A percentile compares a stretch with the other conserved stretches of the same genome.
These are phyloP conservation scores for Komagataella populi DNA, from an alignment of 805 yeast species.

Conservation along the genomic window DNA sequence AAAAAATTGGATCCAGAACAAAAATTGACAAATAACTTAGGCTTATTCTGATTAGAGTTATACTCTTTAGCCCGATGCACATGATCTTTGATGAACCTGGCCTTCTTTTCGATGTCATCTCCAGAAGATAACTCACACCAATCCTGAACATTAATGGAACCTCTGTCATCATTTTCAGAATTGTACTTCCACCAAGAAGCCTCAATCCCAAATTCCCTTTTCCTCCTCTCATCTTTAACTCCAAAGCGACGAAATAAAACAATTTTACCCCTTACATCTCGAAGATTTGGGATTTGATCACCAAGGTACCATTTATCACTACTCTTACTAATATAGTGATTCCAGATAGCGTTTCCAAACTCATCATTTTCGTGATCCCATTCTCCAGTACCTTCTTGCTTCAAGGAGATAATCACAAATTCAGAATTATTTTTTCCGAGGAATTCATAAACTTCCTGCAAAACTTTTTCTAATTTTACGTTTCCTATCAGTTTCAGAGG, in stretches of 20 bases:
- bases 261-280: constrained; percentile 55
- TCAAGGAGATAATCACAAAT: constrained; percentile 51
- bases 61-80: constrained; percentile 38
- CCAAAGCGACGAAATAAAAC: constrained; percentile 61
- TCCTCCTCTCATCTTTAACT: constrained; percentile 26
- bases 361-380: constrained; percentile 47
- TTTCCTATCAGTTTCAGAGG: constrained; percentile 55
- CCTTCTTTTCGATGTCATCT: constrained; percentile 42
- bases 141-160: constrained; percentile 54
- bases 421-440: constrained; percentile 40
- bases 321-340: constrained; percentile 33
- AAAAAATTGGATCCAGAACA: constrained; percentile 65
- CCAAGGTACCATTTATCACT: constrained; percentile 49
- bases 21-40: constrained; percentile 56
- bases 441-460: constrained; percentile 47
- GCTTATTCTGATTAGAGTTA: constrained; percentile 27
- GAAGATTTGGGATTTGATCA: constrained; percentile 39
- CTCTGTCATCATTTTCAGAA: constrained; percentile 52
- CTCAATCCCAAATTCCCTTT: constrained; percentile 42
- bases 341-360: constrained; percentile 49
- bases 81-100: constrained; percentile 40
- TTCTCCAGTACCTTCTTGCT: constrained; percentile 58
- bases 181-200: constrained; percentile 58
- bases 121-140: constrained; percentile 47
- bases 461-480: constrained; percentile 32